Conservation (phyloP, 192 early-diverging fungal species). For the Chytriomyces sp. region DNA sequence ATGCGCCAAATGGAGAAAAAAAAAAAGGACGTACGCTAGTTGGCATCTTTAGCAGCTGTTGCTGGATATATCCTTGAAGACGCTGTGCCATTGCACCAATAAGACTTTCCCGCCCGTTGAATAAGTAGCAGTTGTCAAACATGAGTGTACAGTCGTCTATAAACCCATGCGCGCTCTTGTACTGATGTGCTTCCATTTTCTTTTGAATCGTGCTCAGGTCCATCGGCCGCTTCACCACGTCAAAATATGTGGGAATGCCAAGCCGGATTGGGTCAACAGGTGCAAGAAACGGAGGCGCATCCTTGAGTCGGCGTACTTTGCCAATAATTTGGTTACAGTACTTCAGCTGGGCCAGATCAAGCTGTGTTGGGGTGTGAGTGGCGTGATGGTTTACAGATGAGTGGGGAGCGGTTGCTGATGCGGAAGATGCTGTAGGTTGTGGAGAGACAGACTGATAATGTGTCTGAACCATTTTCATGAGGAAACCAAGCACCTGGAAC, state of each 20-base stretch:
- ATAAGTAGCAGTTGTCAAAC: conserved; percentile 60
- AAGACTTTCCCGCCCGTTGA: conserved; percentile 53
- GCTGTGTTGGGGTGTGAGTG: conserved; percentile 5
- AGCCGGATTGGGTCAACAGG: conserved; percentile 76
- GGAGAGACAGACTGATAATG: too few species aligned
- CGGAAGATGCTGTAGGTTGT: too few species aligned
- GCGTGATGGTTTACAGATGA: background rate
- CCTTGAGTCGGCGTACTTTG: conserved; percentile 77
- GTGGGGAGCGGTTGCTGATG: too few species aligned
- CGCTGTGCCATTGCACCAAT: conserved; percentile 44
- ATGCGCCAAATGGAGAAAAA: too few species aligned
- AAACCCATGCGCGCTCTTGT: conserved; percentile 54
- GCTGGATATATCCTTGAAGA: conserved; percentile 46
- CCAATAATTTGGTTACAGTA: conserved; percentile 79
- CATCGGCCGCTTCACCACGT: conserved; percentile 79
- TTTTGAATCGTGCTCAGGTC: conserved; percentile 79
- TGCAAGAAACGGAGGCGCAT: conserved; percentile 79
- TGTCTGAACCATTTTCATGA: too few species aligned
- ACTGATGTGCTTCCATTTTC: conserved; percentile 67
- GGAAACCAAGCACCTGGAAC: too few species aligned
- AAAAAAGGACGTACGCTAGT: background rate
- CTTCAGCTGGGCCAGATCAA: conserved; percentile 78
- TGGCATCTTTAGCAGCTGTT: conserved; percentile 55
- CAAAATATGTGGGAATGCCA: conserved; percentile 71
- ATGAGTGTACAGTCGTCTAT: conserved; percentile 54